Evolutionary conservation across 2,329 filamentous ascomycete genomes (phyloP), one percentile per base, ranked within the genome.

Genomic region (Pestalotiopsis sp.): DNA sequence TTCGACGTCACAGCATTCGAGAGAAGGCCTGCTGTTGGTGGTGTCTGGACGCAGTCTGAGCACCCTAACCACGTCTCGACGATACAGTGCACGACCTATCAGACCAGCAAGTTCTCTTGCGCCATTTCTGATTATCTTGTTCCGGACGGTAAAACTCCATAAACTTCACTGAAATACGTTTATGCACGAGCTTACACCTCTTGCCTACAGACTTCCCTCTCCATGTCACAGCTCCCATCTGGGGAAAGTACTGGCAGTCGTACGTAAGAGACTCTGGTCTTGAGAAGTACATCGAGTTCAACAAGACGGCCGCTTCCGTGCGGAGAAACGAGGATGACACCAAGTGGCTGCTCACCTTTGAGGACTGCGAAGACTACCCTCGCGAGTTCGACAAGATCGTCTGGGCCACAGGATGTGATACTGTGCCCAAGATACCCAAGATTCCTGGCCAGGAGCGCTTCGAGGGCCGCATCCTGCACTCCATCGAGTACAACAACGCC

Each of bases 311-410:
- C 2, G 25, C 23, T 13, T 45, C 39, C 11, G 38, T 65, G 14
- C 5, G 20, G n/a, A 36, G 62, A 14, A 65, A 65, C 27, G 38
- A 65, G 9, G 12, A 25, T 2, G 62, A 56, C 39, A 65, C 62
- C 12, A 65, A 65, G n/a, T 65, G 62, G 62, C 62, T 65, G 1
- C 62, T 65, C 38, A 11, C 11, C 4, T 65, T 65, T 23, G 20
- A 65, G 4, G 62, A 56, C 31, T 36, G 31, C 27, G 62, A 65
- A 20, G 62, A 65, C 6, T 56, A 65, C 14, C 38, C 62, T 9
- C 36, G 62, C n/a, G 62, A 65, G 20, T 65, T 65, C 49, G 62
- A 65, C 13, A 65, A 65, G 45, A 65, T 65, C 9, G 62, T 65
- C 7, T 65, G 62, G 62, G 62, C 62, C 20, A 65, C 62, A 3